Evolutionary conservation across 1,284 basidiomycete species (phyloP).

Genomic region (Vanrija sp.): DNA sequence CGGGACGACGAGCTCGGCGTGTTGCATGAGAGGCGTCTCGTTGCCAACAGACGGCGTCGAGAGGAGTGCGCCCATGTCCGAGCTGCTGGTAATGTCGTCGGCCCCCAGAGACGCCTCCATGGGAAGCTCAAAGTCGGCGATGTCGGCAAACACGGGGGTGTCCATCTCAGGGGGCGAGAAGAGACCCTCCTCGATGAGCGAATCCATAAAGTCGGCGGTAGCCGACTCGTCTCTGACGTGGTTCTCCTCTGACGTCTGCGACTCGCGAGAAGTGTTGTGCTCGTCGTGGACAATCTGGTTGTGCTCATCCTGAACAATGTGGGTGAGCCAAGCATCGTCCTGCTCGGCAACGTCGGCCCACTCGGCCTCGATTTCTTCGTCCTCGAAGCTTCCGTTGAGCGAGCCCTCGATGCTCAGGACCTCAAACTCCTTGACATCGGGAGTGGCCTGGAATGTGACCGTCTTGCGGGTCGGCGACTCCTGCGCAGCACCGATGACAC

Average conservation of each 20-base stretch:
- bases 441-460: slow-evolving; percentile 78
- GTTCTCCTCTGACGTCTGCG: slow-evolving; percentile 6
- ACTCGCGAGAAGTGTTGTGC: neutral
- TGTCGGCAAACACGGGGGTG: slow-evolving; percentile 32
- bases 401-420: slow-evolving; percentile 57
- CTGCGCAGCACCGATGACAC: slow-evolving; percentile 37
- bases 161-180: slow-evolving; percentile 40
- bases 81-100: neutral
- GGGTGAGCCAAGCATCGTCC: slow-evolving; percentile 5
- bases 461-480: slow-evolving; percentile 63
- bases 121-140: slow-evolving; percentile 25
- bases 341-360: slow-evolving; percentile 26
- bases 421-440: slow-evolving; percentile 84
- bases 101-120: slow-evolving; percentile 13
- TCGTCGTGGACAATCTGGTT: slow-evolving; percentile 3
- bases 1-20: slow-evolving; percentile 3
- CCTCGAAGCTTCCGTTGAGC: slow-evolving; percentile 27
- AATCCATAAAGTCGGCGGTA: slow-evolving; percentile 48
- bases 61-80: slow-evolving; percentile 14
- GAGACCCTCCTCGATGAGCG: slow-evolving; percentile 45
- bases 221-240: slow-evolving; percentile 29
- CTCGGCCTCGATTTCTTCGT: slow-evolving; percentile 50
- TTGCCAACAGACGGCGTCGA: slow-evolving; percentile 36
- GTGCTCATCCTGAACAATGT: slow-evolving; percentile 2
- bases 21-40: slow-evolving; percentile 24